phyloP scores from a whole-genome alignment of 805 yeast genomes.

The Barnettozyma sp. region DNA sequence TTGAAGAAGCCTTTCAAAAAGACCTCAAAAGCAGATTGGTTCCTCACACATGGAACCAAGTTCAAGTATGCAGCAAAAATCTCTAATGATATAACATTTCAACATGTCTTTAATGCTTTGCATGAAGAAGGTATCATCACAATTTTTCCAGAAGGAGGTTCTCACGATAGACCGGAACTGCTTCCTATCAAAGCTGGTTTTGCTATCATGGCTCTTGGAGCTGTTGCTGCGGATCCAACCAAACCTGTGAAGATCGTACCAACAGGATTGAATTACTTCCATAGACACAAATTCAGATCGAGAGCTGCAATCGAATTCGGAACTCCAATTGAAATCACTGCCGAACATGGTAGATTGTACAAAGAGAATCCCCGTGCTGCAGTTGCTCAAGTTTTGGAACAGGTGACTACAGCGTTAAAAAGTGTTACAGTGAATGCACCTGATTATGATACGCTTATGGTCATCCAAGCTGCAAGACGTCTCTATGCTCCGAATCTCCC shows the following conservation, averaged over 20 bases:
- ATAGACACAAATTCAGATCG: conserved; percentile 87
- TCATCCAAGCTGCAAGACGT: conserved; percentile 91
- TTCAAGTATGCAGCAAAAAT: conserved; percentile 75
- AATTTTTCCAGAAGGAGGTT: conserved; percentile 96
- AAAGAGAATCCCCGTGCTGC: conserved; percentile 64
- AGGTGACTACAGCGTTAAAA: conserved; percentile 66
- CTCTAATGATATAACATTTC: conserved; percentile 77
- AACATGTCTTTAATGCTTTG: conserved; percentile 75
- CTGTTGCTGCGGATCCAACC: conserved; percentile 68
- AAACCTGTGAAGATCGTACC: conserved; percentile 84
- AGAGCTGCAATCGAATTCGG: conserved; percentile 95
- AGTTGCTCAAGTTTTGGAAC: conserved; percentile 62
- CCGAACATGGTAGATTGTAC: conserved; percentile 58
- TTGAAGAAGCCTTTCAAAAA: conserved; percentile 61
- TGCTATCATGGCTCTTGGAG: conserved; percentile 95
- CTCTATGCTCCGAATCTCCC: conserved; percentile 69
- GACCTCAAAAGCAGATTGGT: conserved; percentile 36
- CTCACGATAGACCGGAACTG: conserved; percentile 88
- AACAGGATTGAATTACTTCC: conserved; percentile 94
- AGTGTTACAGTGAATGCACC: conserved; percentile 92
- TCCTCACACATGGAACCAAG: conserved; percentile 49
- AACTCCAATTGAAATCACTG: conserved; percentile 64
- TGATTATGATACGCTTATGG: conserved; percentile 87
- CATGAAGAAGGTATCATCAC: conserved; percentile 77
- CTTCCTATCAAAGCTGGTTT: conserved; percentile 95